A percentile compares a stretch with the other conserved stretches of the same genome.
Evolutionary conservation across 805 yeast species (phyloP).

Genomic region (Hyphopichia homilentoma): DNA sequence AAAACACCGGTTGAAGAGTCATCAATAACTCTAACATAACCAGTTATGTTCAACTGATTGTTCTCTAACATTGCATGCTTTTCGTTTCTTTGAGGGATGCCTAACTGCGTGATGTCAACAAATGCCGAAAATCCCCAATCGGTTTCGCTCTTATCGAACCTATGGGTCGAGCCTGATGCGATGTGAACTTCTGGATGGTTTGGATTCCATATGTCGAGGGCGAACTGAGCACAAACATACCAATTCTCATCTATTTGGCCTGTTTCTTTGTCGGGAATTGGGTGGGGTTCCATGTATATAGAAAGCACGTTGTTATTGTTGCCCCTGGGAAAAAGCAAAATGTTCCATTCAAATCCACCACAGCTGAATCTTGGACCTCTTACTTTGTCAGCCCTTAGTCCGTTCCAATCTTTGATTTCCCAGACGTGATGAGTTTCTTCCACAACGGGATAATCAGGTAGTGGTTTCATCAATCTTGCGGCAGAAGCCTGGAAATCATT

Average conservation of each 20-base stretch:
- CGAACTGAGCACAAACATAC: constrained; percentile 92
- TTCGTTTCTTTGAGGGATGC: constrained; percentile 14
- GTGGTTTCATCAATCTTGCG: constrained; percentile 30
- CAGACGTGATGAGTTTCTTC: constrained; percentile 41
- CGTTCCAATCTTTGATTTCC: constrained; percentile 49
- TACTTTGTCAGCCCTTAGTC: constrained; percentile 39
- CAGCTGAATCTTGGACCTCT: constrained; percentile 47
- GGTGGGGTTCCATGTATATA: constrained; percentile 75
- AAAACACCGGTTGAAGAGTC: constrained; percentile 90
- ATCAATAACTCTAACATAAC: constrained; percentile 68
- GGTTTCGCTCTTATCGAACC: constrained; percentile 70
- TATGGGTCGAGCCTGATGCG: constrained; percentile 65
- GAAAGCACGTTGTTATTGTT: constrained; percentile 58
- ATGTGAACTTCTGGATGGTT: constrained; percentile 57
- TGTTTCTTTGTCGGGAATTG: constrained; percentile 26
- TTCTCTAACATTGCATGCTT: constrained; percentile 43
- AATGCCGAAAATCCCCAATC: constrained; percentile 97
- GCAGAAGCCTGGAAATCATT: constrained; percentile 26
- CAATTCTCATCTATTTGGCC: constrained; percentile 50
- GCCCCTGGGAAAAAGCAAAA: constrained; percentile 76
- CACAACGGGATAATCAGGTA: constrained; percentile 36
- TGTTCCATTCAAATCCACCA: constrained; percentile 65
- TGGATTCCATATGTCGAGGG: constrained; percentile 81
- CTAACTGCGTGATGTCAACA: constrained; percentile 51
- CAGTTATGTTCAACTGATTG: constrained; percentile 66